A percentile compares a stretch with the other conserved stretches of the same genome.
Conservation (phyloP, 441 rosid genomes). For the Daphne laureola region DNA sequence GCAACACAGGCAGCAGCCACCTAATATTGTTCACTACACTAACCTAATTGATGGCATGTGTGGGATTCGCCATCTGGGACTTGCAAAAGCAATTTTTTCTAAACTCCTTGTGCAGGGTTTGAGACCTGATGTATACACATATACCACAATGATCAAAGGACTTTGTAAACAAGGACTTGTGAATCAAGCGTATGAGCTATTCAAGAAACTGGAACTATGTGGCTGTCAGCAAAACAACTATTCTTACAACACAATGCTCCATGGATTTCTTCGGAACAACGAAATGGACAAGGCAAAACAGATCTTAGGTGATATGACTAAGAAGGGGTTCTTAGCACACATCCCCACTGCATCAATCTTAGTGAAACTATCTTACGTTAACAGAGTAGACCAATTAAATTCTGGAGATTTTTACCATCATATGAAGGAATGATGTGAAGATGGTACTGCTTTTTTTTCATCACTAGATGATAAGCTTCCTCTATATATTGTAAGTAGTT, state of each 20-base stretch:
- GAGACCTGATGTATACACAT: constrained; percentile 10
- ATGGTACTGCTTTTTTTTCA: no score
- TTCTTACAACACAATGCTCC: constrained; percentile 11
- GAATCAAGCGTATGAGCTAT: constrained; percentile 10
- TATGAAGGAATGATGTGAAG: no score
- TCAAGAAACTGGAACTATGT: constrained; percentile 12
- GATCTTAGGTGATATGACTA: constrained; percentile 9
- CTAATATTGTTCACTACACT: constrained; percentile 7
- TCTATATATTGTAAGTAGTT: no score
- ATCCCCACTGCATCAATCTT: constrained; percentile 1
- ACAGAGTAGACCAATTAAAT: neutral
- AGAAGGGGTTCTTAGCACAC: constrained; percentile 10
- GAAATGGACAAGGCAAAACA: constrained; percentile 6
- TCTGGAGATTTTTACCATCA: neutral
- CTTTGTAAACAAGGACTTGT: constrained; percentile 11
- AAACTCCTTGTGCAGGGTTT: constrained; percentile 2
- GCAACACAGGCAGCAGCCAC: constrained; percentile 1
- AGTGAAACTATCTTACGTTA: constrained; percentile 1
- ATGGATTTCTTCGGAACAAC: constrained; percentile 13
- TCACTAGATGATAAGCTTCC: no score
- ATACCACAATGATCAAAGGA: constrained; percentile 16
- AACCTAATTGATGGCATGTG: constrained; percentile 7
- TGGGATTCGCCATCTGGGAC: neutral
- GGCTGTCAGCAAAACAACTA: constrained; percentile 9
- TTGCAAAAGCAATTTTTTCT: constrained; percentile 4